phyloP scores from a whole-genome alignment of 2,329 filamentous ascomycete genomes.

The Hypoxylon sp. region DNA sequence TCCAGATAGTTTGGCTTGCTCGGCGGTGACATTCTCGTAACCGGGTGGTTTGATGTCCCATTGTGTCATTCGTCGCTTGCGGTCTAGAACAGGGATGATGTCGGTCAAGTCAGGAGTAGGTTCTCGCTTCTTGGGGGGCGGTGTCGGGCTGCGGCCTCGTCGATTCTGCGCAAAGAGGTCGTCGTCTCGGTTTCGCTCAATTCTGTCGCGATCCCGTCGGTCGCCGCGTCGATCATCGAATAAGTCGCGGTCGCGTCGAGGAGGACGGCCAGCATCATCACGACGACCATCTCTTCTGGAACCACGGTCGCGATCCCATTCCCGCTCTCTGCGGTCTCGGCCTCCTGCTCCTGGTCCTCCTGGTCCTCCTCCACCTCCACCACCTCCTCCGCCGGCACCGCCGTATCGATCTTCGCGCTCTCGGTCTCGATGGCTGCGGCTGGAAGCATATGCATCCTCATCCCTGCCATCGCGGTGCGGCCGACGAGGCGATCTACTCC shows the following conservation, averaged over 20 bases:
- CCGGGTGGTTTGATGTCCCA: constrained; percentile 99
- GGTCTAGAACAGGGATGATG: constrained; percentile 80
- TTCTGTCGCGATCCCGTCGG: constrained; percentile 51
- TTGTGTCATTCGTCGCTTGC: constrained; percentile 92
- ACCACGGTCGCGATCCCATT: constrained; percentile 71
- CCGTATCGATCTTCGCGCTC: constrained; percentile 94
- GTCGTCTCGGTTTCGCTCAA: constrained; percentile 58
- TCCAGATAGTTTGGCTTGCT: constrained; percentile 97
- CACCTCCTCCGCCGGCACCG: constrained; percentile 60
- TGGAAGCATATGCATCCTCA: constrained; percentile 80
- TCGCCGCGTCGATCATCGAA: constrained; percentile 67
- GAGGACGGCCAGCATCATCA: constrained; percentile 66
- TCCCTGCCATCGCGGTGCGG: constrained; percentile 76
- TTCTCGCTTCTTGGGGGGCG: constrained; percentile 89
- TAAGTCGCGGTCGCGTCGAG: constrained; percentile 64
- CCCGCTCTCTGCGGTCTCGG: constrained; percentile 56
- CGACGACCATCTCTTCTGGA: constrained; percentile 55
- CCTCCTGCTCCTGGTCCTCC: constrained; percentile 54
- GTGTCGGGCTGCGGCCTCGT: constrained; percentile 77
- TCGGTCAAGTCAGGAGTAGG: constrained; percentile 95
- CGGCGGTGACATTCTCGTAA: constrained; percentile 97
- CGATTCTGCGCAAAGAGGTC: constrained; percentile 61
- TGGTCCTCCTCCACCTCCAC: constrained; percentile 57
- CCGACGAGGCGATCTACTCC: constrained; percentile 82
- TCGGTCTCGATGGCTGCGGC: constrained; percentile 88